A percentile compares a stretch with the other conserved stretches of the same genome.
These are phyloP conservation scores for Zea mays DNA, from an alignment of 176 grass and related monocot species.

Conservation along the genomic window DNA sequence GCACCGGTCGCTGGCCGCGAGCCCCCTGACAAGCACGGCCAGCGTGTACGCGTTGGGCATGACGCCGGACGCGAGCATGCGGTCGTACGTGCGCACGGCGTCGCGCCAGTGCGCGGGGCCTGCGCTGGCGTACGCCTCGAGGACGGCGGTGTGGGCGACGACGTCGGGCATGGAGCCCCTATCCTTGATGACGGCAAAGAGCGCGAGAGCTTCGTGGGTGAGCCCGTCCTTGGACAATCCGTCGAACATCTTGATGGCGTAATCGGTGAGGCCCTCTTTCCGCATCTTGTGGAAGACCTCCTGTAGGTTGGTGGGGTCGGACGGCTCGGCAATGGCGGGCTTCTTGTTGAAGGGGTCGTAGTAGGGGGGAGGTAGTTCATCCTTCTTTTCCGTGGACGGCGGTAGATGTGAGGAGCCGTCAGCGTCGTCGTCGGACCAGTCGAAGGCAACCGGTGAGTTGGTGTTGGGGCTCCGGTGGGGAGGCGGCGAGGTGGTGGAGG, in stretches of 20 bases:
- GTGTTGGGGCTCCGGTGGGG: conserved; percentile 42
- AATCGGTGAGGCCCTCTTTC: conserved; percentile 71
- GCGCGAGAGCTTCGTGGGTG: conserved; percentile 69
- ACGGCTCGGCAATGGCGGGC: conserved; percentile 33
- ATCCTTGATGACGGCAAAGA: conserved; percentile 78
- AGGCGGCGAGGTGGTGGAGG: conserved; percentile 16
- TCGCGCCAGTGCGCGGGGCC: conserved; percentile 60
- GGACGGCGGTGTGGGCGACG: conserved; percentile 80
- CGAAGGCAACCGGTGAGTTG: conserved; percentile 74
- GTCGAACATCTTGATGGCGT: conserved; percentile 99
- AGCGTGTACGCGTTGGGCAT: conserved; percentile 73
- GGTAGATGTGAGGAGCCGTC: conserved; percentile 27
- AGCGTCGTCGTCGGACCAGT: conserved; percentile 70
- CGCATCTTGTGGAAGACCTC: conserved; percentile 85
- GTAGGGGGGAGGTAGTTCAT: conserved; percentile 57
- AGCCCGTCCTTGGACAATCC: conserved; percentile 87
- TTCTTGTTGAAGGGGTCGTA: conserved; percentile 90
- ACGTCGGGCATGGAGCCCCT: conserved; percentile 87
- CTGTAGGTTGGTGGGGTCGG: conserved; percentile 74
- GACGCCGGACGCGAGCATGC: conserved; percentile 71
- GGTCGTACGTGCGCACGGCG: conserved; percentile 64
- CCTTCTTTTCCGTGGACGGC: conserved; percentile 22
- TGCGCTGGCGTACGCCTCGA: conserved; percentile 73
- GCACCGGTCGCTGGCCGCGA: conserved; percentile 47
- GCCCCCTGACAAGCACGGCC: conserved; percentile 60